Base-by-base conservation (phyloP, 1,139 yeast genomes). In the Starmera stellimalicola region DNA sequence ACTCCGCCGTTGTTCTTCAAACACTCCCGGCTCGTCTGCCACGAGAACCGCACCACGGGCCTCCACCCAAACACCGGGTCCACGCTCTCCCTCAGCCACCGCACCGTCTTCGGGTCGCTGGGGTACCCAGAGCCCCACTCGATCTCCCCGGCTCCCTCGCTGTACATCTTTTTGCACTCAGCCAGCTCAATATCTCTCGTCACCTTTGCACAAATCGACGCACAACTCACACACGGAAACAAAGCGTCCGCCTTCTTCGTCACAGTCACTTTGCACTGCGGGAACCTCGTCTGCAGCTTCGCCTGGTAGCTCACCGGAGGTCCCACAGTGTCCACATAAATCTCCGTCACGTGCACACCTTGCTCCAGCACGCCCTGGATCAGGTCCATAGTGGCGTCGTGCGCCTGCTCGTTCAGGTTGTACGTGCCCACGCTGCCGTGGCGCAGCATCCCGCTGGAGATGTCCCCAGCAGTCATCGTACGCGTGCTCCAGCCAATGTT, bases 151-250 rank as follows among this genome's bases (percentile, higher is more conserved):
- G 24, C 7, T 7, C 38, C 33, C 26, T 38, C 39, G 10, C 45
- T 24, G 16, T 41, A 38, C 5, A 24, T 28, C 26, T 44, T 47
- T 12, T 43, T 37, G n/a, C n/a, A n/a, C 25, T 28, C 30, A 3
- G 18, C 59, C 38, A 91, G 60, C 32, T 78, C 73, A 34, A 73
- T 63, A 55, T 91, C 98, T 50, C 99, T 70, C 0, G 98, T 85
- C 4, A 91, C 98, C 54, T 91, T 91, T 6, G 99, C 99, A 33
- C 91, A 88, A 36, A 91, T 84, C n/a, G 95, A 82, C 0, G 98
- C 99, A 1, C 94, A 84, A 55, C 94, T 81, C 5, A 93, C 99
- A 33, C 87, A 79, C 1, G 97, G 96, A 52, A 70, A 91, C n/a
- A 85, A 53, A 18, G 95, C 77, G 62, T 93, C 98, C 0, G 98